Evolutionary conservation across 164 flowering plant species (phyloP).

Genomic region (Stephania japonica): DNA sequence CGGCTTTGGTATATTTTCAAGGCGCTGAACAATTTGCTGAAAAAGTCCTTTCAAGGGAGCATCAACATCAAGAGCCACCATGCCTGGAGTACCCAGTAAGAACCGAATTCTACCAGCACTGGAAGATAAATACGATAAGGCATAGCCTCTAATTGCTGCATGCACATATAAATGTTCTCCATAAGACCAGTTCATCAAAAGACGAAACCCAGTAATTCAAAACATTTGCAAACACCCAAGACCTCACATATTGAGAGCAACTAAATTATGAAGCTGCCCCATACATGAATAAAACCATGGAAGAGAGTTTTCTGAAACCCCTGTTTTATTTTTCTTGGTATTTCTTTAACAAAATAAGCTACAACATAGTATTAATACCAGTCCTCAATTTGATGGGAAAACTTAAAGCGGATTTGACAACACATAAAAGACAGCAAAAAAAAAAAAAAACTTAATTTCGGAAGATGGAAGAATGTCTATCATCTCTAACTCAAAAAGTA

Average conservation of each 20-base stretch:
- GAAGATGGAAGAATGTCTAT: too few species aligned
- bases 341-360: background rate
- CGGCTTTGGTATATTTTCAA: slow-evolving; percentile 89
- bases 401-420: background rate
- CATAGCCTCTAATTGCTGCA: slow-evolving; percentile 97
- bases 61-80: slow-evolving; percentile 98
- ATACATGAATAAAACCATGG: background rate
- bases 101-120: slow-evolving; percentile 93
- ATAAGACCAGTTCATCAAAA: background rate
- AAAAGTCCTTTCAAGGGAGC: slow-evolving; percentile 71
- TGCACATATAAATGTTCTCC: slow-evolving; percentile 8
- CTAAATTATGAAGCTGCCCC: background rate
- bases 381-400: background rate
- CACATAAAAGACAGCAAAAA: background rate
- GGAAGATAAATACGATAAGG: slow-evolving; percentile 84
- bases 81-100: slow-evolving; percentile 90
- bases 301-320: background rate
- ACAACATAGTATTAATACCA: background rate
- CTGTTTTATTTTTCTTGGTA: background rate
- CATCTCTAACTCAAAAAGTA: too few species aligned
- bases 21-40: slow-evolving; percentile 77
- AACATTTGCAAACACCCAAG: background rate
- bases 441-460: too few species aligned
- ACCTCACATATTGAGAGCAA: background rate
- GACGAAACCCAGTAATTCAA: background rate